phyloP scores from a whole-genome alignment of 148 eudicot species.

The Euryodendron excelsum region DNA sequence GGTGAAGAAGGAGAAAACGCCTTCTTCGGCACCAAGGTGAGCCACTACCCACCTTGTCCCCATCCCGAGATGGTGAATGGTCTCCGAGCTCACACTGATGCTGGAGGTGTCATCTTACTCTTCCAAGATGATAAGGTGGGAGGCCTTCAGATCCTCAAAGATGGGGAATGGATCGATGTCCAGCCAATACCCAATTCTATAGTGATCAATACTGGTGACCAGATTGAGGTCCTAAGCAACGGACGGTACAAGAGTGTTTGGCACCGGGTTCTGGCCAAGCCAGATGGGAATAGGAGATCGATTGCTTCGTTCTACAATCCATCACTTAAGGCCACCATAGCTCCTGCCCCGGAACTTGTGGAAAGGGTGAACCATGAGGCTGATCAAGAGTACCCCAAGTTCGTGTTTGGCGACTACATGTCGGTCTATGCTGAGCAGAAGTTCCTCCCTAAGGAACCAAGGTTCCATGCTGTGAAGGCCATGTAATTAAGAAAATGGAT shows the following conservation, averaged over 20 bases:
- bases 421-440: conserved; percentile 79
- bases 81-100: conserved; percentile 91
- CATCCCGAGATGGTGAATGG: conserved; percentile 63
- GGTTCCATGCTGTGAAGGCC: conserved; percentile 72
- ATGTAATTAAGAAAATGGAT: conserved; percentile 24
- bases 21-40: conserved; percentile 93
- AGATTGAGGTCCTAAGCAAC: conserved; percentile 85
- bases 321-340: conserved; percentile 58
- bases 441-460: conserved; percentile 79
- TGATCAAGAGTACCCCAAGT: conserved; percentile 51
- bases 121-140: conserved; percentile 72
- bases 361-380: conserved; percentile 24
- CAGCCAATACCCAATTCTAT: conserved; percentile 70
- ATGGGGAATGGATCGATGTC: conserved; percentile 75
- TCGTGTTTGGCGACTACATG: conserved; percentile 85
- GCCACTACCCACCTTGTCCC: conserved; percentile 95
- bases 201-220: conserved; percentile 90
- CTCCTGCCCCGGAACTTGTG: conserved; percentile 55
- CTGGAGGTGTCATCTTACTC: conserved; percentile 88
- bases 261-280: conserved; percentile 64
- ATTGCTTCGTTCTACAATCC: conserved; percentile 89
- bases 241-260: conserved; percentile 88
- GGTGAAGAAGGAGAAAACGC: conserved; percentile 38
- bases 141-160: conserved; percentile 79
- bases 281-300: conserved; percentile 64